Base-by-base conservation (phyloP, 108 stramenopile species). In the Asterionellopsis glacialis region DNA sequence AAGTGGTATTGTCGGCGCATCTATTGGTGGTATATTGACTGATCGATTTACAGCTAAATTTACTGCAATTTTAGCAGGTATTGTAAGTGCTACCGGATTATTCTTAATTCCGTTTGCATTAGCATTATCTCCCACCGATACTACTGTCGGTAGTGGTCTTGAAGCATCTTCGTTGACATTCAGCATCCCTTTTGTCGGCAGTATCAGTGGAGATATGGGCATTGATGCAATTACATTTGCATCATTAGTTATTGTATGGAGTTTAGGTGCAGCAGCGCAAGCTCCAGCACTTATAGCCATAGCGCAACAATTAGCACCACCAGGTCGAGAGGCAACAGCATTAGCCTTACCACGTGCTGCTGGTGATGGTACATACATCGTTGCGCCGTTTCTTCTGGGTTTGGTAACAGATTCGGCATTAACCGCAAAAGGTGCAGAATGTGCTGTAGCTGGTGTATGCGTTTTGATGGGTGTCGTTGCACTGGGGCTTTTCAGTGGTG, bases 341-440 rank as follows among this genome's bases (percentile, higher is more conserved):
- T 41, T 90, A 64, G 84, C 84, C 1, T 61, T 90, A 57, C 82
- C 84, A 10, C 51, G 81, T 41, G 88, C 88, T 6, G 55, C 68
- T 15, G 88, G 88, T 12, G 88, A 90, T 63, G 82, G 72, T 24
- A 82, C 83, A 11, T 90, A 90, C 59, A 77, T 90, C 23, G n/a
- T 84, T 23, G 88, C 81, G 6, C 88, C 88, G 11, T 70, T 84
- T 39, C 15, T 83, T 16, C 68, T 90, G 38, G 88, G 88, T 11
- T 41, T 72, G 45, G 72, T 77, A 13, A 55, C 79, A 7, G 86
- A 88, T 67, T 24, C 49, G 1, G 12, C 48, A 14, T 14, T 28
- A 18, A 24, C 38, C 1, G 0, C 16, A 23, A 58, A 53, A 11
- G 75, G 75, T 16, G 41, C 61, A 1, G 75, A 76, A 43, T 76